Evolutionary conservation across 305 asterid species (phyloP).

Genomic region (Fraxinus velutina): DNA sequence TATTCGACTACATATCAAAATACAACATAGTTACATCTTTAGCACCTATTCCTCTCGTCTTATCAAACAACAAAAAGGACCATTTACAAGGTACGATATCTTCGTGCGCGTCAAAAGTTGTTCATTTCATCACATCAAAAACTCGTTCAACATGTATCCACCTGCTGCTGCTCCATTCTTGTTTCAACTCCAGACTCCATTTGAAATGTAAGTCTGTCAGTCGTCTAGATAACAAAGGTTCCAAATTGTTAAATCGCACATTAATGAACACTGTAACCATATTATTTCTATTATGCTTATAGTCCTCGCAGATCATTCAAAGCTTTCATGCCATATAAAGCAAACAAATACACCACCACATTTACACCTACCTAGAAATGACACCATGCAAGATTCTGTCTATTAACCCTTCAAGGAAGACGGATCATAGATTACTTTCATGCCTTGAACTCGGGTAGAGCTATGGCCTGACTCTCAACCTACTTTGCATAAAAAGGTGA

Average conservation of each 20-base stretch:
- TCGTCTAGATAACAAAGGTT: neutral
- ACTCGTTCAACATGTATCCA: neutral
- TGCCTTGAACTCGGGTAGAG: neutral
- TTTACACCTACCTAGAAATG: neutral
- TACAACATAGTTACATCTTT: neutral
- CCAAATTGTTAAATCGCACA: neutral
- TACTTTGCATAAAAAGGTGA: neutral
- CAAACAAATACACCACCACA: neutral
- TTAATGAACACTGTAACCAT: neutral
- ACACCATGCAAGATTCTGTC: neutral
- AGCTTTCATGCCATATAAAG: neutral
- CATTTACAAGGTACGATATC: neutral
- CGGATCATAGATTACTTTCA: neutral
- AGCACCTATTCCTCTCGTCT: neutral
- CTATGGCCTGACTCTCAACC: neutral
- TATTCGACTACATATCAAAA: neutral
- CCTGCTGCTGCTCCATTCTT: neutral
- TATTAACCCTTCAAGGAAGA: neutral
- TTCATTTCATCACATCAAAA: neutral
- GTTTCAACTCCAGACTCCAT: neutral
- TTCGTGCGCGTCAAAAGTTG: neutral
- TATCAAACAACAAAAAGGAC: neutral
- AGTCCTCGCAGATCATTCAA: neutral
- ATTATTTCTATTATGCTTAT: neutral
- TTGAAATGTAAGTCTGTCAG: neutral